Conservation (phyloP, 768 basidiomycete species). For the Tricholoma furcatifolium region DNA sequence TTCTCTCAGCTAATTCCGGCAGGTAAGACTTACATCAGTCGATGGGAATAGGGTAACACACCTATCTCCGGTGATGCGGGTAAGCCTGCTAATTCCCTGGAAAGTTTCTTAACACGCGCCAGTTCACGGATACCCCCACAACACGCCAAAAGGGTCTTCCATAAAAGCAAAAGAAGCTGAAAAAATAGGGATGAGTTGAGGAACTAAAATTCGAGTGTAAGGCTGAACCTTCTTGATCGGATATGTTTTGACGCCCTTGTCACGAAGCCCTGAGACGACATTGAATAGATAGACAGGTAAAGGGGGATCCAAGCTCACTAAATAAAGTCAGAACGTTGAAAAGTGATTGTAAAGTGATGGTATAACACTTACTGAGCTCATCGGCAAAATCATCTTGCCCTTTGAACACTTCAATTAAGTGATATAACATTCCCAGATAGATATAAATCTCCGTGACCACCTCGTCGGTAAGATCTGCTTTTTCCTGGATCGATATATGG, state of each 20-base stretch:
- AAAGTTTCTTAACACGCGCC: conserved; percentile 75
- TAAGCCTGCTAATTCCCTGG: conserved; percentile 83
- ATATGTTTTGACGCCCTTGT: conserved; percentile 93
- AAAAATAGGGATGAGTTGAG: conserved; percentile 6
- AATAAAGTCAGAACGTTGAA: conserved; percentile 1
- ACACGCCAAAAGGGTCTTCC: conserved; percentile 92
- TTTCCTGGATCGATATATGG: conserved; percentile 67
- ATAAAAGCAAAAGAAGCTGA: conserved; percentile 92
- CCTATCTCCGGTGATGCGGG: conserved; percentile 50
- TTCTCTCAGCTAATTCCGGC: conserved; percentile 47
- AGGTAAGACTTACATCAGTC: background rate
- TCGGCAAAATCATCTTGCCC: conserved; percentile 94
- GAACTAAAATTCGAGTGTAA: conserved; percentile 11
- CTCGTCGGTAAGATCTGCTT: conserved; percentile 82
- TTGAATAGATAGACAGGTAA: conserved; percentile 91
- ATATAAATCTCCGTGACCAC: conserved; percentile 89
- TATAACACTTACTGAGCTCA: conserved; percentile 77
- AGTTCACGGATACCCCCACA: conserved; percentile 92
- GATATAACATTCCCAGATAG: conserved; percentile 94
- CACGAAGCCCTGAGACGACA: conserved; percentile 84
- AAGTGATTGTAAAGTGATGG: background rate
- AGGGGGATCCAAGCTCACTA: conserved; percentile 95
- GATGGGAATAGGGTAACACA: conserved; percentile 13
- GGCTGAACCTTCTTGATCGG: conserved; percentile 88
- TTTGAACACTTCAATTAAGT: conserved; percentile 91